phyloP scores from a whole-genome alignment of 352 stramenopile species.

The Hyaloperonospora arabidopsidis region DNA sequence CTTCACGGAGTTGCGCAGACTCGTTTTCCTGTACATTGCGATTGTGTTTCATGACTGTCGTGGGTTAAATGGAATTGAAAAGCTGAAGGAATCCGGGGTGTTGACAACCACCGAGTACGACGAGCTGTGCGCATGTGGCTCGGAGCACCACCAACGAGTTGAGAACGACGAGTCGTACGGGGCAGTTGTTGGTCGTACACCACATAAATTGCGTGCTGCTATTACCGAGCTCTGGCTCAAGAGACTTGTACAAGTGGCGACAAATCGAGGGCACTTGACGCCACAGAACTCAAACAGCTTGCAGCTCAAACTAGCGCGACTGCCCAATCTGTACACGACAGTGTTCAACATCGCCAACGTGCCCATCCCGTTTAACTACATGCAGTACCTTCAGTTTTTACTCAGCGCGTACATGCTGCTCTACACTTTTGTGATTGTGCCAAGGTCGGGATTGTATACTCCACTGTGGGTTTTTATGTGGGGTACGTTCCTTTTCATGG shows the following conservation, averaged over 20 bases:
- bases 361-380: slow-evolving; percentile 83
- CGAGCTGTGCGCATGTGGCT: slow-evolving; percentile 61
- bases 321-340: slow-evolving; percentile 68
- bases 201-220: slow-evolving; percentile 62
- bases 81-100: slow-evolving; percentile 47
- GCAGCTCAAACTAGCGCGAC: slow-evolving; percentile 56
- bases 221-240: slow-evolving; percentile 80
- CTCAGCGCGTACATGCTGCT: slow-evolving; percentile 69
- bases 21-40: slow-evolving; percentile 79
- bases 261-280: slow-evolving; percentile 50
- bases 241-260: slow-evolving; percentile 57
- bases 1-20: slow-evolving; percentile 59
- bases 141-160: slow-evolving; percentile 40
- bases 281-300: slow-evolving; percentile 47
- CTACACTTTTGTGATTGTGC: slow-evolving; percentile 82
- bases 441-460: slow-evolving; percentile 59
- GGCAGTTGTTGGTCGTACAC: slow-evolving; percentile 49
- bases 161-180: slow-evolving; percentile 37
- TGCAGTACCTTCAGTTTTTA: slow-evolving; percentile 70
- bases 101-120: slow-evolving; percentile 61
- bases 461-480: slow-evolving; percentile 76
- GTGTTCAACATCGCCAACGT: slow-evolving; percentile 83
- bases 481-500: slow-evolving; percentile 76
- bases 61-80: slow-evolving; percentile 58
- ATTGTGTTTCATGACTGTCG: slow-evolving; percentile 78